Evolutionary conservation across 1,284 basidiomycete species (phyloP).

Genomic region (Papiliotrema laurentii): DNA sequence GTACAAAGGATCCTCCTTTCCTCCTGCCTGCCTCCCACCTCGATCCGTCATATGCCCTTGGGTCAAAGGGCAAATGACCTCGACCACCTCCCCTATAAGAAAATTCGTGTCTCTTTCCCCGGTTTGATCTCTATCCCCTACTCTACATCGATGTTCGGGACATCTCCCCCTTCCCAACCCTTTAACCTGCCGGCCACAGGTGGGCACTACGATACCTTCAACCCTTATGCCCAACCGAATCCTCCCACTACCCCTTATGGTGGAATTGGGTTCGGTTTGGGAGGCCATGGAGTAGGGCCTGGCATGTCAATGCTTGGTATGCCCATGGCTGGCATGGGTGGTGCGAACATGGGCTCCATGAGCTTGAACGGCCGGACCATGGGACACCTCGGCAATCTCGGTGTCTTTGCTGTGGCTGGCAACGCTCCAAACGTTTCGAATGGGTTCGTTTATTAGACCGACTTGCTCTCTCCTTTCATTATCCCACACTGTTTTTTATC

Average conservation of each 20-base stretch:
- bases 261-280: slow-evolving; percentile 32
- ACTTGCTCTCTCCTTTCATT: not conserved
- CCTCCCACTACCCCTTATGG: slow-evolving; percentile 25
- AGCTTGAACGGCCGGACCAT: slow-evolving; percentile 9
- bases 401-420: not conserved
- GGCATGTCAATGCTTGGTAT: slow-evolving; percentile 6
- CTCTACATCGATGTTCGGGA: slow-evolving; percentile 2
- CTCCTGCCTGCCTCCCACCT: not conserved
- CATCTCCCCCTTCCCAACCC: not conserved
- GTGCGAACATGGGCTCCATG: slow-evolving; percentile 6
- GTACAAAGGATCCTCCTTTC: not conserved
- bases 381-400: slow-evolving; percentile 5
- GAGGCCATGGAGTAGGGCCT: not conserved
- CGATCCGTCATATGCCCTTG: too few species aligned
- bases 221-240: slow-evolving; percentile 6
- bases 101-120: too few species aligned
- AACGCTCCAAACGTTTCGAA: not conserved
- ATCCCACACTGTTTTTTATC: not conserved
- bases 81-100: too few species aligned
- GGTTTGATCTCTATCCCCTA: not conserved
- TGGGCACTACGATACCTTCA: slow-evolving; percentile 10
- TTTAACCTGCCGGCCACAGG: not conserved
- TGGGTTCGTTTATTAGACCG: not conserved
- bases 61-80: too few species aligned
- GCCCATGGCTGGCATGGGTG: slow-evolving; percentile 9